Evolutionary conservation across 192 early-diverging fungal genomes (phyloP), one percentile per base, ranked within the genome.

Genomic region (Phlyctochytrium arcticum): DNA sequence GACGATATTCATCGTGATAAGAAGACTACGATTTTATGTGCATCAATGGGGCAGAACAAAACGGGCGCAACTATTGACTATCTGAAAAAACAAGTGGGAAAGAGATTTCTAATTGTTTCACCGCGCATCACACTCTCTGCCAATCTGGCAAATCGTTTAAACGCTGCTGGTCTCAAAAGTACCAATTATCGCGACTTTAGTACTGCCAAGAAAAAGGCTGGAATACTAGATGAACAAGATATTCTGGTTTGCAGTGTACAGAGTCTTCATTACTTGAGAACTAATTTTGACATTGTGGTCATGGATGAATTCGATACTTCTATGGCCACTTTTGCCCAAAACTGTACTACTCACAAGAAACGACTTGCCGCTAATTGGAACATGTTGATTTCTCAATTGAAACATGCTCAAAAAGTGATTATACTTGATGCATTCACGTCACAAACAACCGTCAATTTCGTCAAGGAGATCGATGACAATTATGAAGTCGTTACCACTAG

Each of bases 401-500:
- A 66, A 17, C 32, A 37, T n/a, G 64, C 64, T 3, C 4, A 27
- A 4, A 66, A 66, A 34, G 64, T 66, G 39, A 32, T 66, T 34
- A 4, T 66, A 5, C 55, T 66, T 51, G 64, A 66, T 34, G 64
- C 64, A 12, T 47, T 66, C 36, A 56, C 54, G 5, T 47, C 35
- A 5, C 55, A 30, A 30, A 4, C 33, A 15, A 47, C 64, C 7
- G 23, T 31, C 26, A 62, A 62, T 32, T 51, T 62, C n/a, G 30
- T 50, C 47, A 51, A 62, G 31, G 47, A 32, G 9, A 17, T 62
- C 31, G 49, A 27, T 33, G 21, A 4, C 30, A 17, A 54, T 19
- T 7, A 24, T 26, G 42, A 66, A 26, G 23, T 62, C 7, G n/a
- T 62, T 39, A 32, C 5, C 6, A 47, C 47, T 6, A 9, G 9